Base-by-base conservation (phyloP, 495 filamentous ascomycete genomes). In the Penicillium lividum region DNA sequence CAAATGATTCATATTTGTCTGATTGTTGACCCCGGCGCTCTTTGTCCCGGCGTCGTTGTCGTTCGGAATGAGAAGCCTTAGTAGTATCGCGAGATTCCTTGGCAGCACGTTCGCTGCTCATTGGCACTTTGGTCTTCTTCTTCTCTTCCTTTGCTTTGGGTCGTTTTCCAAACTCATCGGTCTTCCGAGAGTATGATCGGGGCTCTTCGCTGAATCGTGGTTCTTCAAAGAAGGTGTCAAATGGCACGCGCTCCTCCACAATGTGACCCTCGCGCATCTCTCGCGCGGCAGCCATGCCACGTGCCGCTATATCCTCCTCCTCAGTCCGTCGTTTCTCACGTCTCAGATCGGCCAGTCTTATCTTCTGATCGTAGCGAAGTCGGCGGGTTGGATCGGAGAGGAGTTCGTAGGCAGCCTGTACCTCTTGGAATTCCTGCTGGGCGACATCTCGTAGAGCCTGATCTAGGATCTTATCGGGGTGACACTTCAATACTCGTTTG, bases 381-480 rank as follows among this genome's bases (percentile, higher is more conserved):
- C 91, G 81, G 58, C 84, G 83, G 3, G 74, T 77, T 29, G 92
- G 88, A 68, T 97, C 89, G 67, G 86, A 91, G 45, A 98, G 83
- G 13, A 95, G 77, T 73, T 98, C 94, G 71, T 95, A 98, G 47
- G 94, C 91, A 60, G 92, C 83, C 71, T 97, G 93, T 33, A 98
- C 91, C 71, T 87, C 87, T 73, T 97, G 91, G 70, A 97, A 98
- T 75, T 96, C 85, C 56, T 90, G 86, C 56, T 86, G 82, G 68
- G 92, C 94, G 61, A 82, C 74, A 52, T 75, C 77, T 56, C 87
- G 86, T 53, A 82, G 75, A 29, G 87, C 79, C 62, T 86, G 81
- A 59, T 95, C 89, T 65, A 91, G 84, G 50, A 97, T 84, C 78
- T 98, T 98, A 80, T 98, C 94, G 33, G 94, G 94, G 69, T 98